These are phyloP conservation scores for Tilletia caries DNA, from an alignment of 1,284 basidiomycete genomes.

Conservation along the genomic window DNA sequence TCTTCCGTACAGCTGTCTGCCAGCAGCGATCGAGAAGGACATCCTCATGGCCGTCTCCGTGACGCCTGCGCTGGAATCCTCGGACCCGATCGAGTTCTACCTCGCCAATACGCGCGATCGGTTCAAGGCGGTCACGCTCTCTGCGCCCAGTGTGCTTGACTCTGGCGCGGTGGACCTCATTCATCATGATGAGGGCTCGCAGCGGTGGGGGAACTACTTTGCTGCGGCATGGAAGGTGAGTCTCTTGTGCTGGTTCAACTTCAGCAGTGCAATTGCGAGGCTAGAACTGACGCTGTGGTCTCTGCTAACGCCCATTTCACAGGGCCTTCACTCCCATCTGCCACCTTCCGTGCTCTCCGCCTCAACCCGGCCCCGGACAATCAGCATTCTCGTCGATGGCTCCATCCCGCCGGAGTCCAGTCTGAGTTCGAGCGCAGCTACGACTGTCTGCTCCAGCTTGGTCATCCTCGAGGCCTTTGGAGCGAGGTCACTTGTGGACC, in stretches of 20 bases:
- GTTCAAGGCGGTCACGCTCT: constrained; percentile 34
- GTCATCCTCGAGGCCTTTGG: constrained; percentile 47
- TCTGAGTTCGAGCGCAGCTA: constrained; percentile 46
- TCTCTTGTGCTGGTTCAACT: too few species aligned
- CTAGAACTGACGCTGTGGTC: too few species aligned
- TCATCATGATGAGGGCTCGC: constrained; percentile 32
- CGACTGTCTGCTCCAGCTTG: constrained; percentile 47
- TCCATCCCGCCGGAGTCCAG: constrained; percentile 49
- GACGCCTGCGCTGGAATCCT: background rate
- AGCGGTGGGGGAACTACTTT: constrained; percentile 52
- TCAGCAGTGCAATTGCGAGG: too few species aligned
- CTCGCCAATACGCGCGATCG: constrained; percentile 39
- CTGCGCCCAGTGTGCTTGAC: constrained; percentile 15
- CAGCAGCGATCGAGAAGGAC: constrained; percentile 51
- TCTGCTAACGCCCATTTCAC: too few species aligned
- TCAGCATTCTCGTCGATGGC: constrained; percentile 47
- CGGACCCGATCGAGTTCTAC: constrained; percentile 17
- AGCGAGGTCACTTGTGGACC: constrained; percentile 32
- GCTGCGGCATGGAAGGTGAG: constrained; percentile 45
- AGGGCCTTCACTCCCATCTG: constrained; percentile 45
- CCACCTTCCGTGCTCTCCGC: constrained; percentile 21
- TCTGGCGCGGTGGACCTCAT: constrained; percentile 29
- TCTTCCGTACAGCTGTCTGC: constrained; percentile 39
- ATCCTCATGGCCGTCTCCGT: constrained; percentile 50
- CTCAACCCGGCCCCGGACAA: constrained; percentile 24